These are phyloP conservation scores for Phytopythium delawarense DNA, from an alignment of 352 stramenopile species.

Conservation along the genomic window DNA sequence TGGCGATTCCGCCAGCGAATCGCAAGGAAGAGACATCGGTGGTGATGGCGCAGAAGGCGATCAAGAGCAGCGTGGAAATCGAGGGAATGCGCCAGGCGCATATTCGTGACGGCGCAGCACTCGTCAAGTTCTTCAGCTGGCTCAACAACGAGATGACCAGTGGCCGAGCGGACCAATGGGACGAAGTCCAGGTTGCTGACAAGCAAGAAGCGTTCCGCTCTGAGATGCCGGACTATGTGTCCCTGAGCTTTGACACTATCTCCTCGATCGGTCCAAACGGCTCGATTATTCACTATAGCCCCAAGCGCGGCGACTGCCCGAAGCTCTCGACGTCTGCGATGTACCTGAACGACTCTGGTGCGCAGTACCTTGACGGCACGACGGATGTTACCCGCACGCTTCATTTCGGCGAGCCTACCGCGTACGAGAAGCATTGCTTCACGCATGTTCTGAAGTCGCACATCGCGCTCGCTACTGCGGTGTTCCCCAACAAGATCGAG, in stretches of 20 bases:
- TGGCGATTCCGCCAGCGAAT: constrained; percentile 64
- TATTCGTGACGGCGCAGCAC: constrained; percentile 93
- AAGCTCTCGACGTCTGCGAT: constrained; percentile 91
- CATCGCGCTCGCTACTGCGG: constrained; percentile 90
- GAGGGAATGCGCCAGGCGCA: constrained; percentile 94
- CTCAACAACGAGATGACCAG: constrained; percentile 73
- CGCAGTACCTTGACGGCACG: constrained; percentile 98
- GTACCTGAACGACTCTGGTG: constrained; percentile 98
- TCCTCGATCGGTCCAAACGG: constrained; percentile 95
- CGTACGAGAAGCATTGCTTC: constrained; percentile 94
- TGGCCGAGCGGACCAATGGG: constrained; percentile 51
- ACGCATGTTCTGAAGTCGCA: constrained; percentile 97
- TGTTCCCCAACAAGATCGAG: constrained; percentile 90
- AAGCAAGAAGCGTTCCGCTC: constrained; percentile 89
- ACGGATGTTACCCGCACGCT: constrained; percentile 99
- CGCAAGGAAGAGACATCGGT: constrained; percentile 75
- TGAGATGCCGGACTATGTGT: constrained; percentile 86
- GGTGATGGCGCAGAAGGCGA: constrained; percentile 83
- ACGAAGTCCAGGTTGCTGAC: constrained; percentile 87
- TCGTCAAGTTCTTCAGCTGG: constrained; percentile 94
- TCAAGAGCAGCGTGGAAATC: constrained; percentile 95
- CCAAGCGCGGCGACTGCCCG: constrained; percentile 73
- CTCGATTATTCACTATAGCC: constrained; percentile 95
- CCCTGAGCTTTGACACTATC: constrained; percentile 98
- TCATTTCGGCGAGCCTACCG: constrained; percentile 92